Conservation (phyloP, 192 early-diverging fungal species). For the Pilaira anomala region DNA sequence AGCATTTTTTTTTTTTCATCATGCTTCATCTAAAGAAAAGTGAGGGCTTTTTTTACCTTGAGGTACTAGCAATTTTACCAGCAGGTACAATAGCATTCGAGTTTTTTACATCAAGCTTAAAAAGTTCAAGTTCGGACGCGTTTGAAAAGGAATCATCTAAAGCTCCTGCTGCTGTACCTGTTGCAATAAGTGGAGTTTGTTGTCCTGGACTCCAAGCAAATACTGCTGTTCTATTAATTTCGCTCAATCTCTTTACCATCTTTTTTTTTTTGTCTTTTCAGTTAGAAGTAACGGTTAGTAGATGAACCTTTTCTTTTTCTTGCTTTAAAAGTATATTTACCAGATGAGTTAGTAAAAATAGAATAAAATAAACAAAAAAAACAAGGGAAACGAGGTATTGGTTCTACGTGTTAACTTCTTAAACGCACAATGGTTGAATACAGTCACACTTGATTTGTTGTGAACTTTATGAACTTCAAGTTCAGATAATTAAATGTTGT, state of each 20-base stretch:
- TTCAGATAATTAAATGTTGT: too few relatives aligned
- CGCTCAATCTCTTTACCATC: constrained; percentile 53
- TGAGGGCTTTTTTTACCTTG: constrained; percentile 54
- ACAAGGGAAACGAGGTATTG: too few relatives aligned
- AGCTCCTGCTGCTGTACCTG: constrained; percentile 93
- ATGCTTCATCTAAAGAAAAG: not conserved
- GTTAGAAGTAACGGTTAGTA: too few relatives aligned
- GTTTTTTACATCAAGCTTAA: constrained; percentile 61
- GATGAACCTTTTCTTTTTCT: too few relatives aligned
- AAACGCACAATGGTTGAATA: too few relatives aligned
- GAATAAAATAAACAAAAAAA: too few relatives aligned
- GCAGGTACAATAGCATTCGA: constrained; percentile 43
- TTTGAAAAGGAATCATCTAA: constrained; percentile 95
- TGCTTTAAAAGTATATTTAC: too few relatives aligned
- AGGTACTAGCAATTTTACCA: constrained; percentile 51
- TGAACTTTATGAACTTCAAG: too few relatives aligned
- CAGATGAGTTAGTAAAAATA: too few relatives aligned
- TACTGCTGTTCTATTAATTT: constrained; percentile 78
- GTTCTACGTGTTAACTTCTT: too few relatives aligned
- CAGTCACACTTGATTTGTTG: too few relatives aligned
- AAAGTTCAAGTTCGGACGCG: constrained; percentile 85
- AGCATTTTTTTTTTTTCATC: not conserved
- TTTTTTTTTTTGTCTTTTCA: too few relatives aligned
- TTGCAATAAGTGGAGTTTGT: constrained; percentile 73
- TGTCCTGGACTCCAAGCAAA: constrained; percentile 85